A percentile compares a stretch with the other conserved stretches of the same genome.
phyloP scores from a whole-genome alignment of 1,284 basidiomycete species.

The Porodaedalea pini region DNA sequence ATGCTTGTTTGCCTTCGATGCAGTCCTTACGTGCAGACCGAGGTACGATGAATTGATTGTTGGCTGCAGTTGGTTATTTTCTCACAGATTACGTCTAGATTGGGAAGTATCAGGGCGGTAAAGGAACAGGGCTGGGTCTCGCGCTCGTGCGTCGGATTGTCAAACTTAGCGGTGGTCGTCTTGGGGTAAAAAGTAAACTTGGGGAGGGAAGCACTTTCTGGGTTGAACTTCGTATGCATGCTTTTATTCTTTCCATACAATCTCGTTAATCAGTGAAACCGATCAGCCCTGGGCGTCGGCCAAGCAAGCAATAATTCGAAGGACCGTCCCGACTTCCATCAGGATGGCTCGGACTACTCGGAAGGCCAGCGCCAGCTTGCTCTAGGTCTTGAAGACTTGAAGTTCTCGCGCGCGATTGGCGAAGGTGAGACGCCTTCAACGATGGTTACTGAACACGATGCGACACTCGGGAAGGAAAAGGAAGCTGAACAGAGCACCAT shows the following conservation, averaged over 20 bases:
- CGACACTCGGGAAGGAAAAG: neutral
- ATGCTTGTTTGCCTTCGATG: too few relatives aligned
- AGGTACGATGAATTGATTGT: slow-evolving; percentile 19
- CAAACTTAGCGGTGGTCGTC: slow-evolving; percentile 43
- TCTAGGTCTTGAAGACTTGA: slow-evolving; percentile 14
- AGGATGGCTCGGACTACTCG: slow-evolving; percentile 18
- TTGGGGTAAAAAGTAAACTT: slow-evolving; percentile 35
- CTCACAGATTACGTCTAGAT: slow-evolving; percentile 12
- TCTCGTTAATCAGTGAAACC: neutral
- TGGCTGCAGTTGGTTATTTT: neutral
- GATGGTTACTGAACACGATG: neutral
- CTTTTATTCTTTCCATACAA: neutral
- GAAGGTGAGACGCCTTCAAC: slow-evolving; percentile 19
- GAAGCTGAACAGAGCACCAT: neutral
- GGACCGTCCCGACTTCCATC: slow-evolving; percentile 8
- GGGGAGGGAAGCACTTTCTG: slow-evolving; percentile 39
- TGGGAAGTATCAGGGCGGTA: slow-evolving; percentile 32
- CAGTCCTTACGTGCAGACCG: slow-evolving; percentile 30
- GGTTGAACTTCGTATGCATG: slow-evolving; percentile 38
- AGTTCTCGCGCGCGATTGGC: slow-evolving; percentile 14
- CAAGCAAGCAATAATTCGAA: slow-evolving; percentile 11
- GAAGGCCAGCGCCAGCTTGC: slow-evolving; percentile 16
- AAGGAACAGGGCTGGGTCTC: slow-evolving; percentile 47
- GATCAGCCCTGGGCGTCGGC: slow-evolving; percentile 24
- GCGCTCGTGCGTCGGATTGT: slow-evolving; percentile 51